Evolutionary conservation across 2,329 filamentous ascomycete species (phyloP).

Genomic region (Ophiosphaerella korrae): DNA sequence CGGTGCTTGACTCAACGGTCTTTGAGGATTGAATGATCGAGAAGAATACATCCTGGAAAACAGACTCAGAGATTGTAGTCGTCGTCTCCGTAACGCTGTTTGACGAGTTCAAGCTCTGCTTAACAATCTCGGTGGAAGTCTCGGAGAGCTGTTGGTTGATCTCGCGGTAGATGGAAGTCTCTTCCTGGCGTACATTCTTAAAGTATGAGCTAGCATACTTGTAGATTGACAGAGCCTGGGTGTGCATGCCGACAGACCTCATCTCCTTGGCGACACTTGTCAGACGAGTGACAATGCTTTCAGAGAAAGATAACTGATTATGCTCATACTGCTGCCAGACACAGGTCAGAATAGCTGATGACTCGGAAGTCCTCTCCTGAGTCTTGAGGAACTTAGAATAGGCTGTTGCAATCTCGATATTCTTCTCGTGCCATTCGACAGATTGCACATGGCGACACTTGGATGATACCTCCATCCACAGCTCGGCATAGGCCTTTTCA

Average conservation of each 20-base stretch:
- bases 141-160: constrained; percentile 50
- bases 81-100: constrained; percentile 44
- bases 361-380: constrained; percentile 53
- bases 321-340: constrained; percentile 58
- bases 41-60: constrained; percentile 53
- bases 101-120: constrained; percentile 40
- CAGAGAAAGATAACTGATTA: constrained; percentile 48
- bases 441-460: constrained; percentile 52
- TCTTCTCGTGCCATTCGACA: constrained; percentile 55
- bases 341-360: constrained; percentile 52
- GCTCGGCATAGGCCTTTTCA: constrained; percentile 55
- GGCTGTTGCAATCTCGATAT: constrained; percentile 52
- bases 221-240: constrained; percentile 55
- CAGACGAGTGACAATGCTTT: constrained; percentile 43
- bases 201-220: constrained; percentile 48
- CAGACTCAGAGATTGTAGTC: constrained; percentile 49
- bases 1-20: constrained; percentile 48
- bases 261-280: constrained; percentile 53
- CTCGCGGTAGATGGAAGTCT: constrained; percentile 48
- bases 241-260: constrained; percentile 52
- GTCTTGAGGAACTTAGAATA: constrained; percentile 56
- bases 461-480: constrained; percentile 58
- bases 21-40: constrained; percentile 47
- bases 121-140: constrained; percentile 50
- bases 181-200: constrained; percentile 41